phyloP scores from a whole-genome alignment of 2,329 filamentous ascomycete species.

The Ophiostoma novo-ulmi region DNA sequence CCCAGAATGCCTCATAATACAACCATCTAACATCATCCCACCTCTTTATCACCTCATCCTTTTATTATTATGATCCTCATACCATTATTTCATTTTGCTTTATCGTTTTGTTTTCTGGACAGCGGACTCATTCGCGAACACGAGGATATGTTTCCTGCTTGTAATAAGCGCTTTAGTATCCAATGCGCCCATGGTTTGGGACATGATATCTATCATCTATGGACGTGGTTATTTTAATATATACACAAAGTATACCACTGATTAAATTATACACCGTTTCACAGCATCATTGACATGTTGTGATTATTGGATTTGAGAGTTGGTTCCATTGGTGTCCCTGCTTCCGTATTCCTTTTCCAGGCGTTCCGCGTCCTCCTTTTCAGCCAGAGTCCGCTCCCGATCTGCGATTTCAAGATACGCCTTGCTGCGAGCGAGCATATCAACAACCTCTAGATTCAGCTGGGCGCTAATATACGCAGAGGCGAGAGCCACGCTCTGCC shows the following conservation, averaged over 20 bases:
- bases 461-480: constrained; percentile 31
- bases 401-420: constrained; percentile 41
- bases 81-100: background rate
- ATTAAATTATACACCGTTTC: background rate
- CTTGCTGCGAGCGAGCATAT: constrained; percentile 40
- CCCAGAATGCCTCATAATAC: background rate
- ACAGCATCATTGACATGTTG: background rate
- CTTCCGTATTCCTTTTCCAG: background rate
- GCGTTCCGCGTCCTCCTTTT: constrained; percentile 31
- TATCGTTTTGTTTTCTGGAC: background rate
- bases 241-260: background rate
- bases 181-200: background rate
- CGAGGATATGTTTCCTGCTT: background rate
- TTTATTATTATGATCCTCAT: background rate
- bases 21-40: background rate
- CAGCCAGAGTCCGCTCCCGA: constrained; percentile 36
- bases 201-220: background rate
- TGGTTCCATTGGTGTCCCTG: background rate
- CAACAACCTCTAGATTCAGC: constrained; percentile 34
- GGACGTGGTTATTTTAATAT: background rate
- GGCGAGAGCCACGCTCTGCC: constrained; percentile 28
- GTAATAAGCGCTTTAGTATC: background rate
- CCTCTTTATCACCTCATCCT: background rate
- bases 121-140: background rate
- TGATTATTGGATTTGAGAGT: background rate